Conservation (phyloP, 2,329 filamentous ascomycete genomes). For the Ambrosiella beaveri region DNA sequence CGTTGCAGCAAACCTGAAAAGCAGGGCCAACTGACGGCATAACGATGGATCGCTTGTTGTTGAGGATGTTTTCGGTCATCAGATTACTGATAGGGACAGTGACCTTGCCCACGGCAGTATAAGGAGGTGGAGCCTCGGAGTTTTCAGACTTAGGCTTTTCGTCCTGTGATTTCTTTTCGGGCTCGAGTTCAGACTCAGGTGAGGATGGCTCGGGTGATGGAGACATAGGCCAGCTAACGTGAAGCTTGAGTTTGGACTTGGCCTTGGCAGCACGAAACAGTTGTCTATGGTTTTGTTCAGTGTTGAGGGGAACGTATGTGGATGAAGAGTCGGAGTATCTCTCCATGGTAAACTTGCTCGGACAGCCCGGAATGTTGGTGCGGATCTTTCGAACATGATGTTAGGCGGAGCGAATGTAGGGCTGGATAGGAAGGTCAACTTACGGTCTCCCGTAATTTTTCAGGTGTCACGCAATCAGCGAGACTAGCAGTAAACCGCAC, state of each 20-base stretch:
- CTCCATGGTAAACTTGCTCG: constrained; percentile 47
- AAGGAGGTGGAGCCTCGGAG: no score
- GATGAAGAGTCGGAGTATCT: constrained; percentile 89
- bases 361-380: constrained; percentile 15
- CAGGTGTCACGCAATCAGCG: no score
- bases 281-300: constrained; percentile 82
- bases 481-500: no score
- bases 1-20: constrained; percentile 89
- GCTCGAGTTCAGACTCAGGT: no score
- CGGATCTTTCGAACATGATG: neutral
- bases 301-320: constrained; percentile 63
- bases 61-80: neutral
- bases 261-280: constrained; percentile 93
- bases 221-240: constrained; percentile 32
- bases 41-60: constrained; percentile 8
- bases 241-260: constrained; percentile 90
- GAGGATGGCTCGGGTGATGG: neutral
- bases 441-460: no score
- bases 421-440: no score
- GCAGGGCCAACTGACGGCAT: constrained; percentile 19
- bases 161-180: no score
- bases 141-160: no score
- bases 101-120: no score
- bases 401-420: neutral
- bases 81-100: neutral